Percentiles rank a stretch among this genome's conserved stretches.
Evolutionary conservation across 2,329 filamentous ascomycete genomes (phyloP).

Genomic region (Clarireedia hainanense): DNA sequence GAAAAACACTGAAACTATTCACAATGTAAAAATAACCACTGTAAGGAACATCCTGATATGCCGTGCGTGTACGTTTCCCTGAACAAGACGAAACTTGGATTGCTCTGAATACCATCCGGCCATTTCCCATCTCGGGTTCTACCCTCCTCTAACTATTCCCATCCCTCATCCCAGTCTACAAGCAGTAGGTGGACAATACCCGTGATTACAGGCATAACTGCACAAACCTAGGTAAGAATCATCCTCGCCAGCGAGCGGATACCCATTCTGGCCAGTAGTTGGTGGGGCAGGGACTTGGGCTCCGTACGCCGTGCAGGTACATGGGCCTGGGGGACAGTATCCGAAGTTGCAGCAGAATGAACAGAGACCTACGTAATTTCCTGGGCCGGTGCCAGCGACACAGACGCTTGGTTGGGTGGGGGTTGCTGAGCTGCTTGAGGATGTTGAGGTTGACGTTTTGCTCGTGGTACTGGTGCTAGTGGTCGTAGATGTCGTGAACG

Average conservation of each 20-base stretch:
- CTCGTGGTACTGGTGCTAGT: neutral
- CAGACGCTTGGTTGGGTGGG: slow-evolving; percentile 10
- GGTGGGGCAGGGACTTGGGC: slow-evolving; percentile 15
- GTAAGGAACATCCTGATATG: no score
- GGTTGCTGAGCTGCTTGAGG: neutral
- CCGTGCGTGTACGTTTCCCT: no score
- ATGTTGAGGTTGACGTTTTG: neutral
- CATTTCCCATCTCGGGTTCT: no score
- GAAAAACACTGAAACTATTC: no score
- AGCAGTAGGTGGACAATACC: slow-evolving; percentile 27
- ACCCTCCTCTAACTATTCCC: no score
- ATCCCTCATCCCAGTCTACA: neutral
- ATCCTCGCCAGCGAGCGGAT: slow-evolving; percentile 29
- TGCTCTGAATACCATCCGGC: no score
- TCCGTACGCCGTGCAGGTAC: slow-evolving; percentile 19
- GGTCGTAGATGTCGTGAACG: neutral
- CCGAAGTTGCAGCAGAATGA: slow-evolving; percentile 24
- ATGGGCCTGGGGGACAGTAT: slow-evolving; percentile 20
- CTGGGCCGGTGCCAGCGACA: slow-evolving; percentile 23
- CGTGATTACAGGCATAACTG: slow-evolving; percentile 38
- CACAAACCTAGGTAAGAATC: slow-evolving; percentile 38
- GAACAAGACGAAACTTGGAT: no score
- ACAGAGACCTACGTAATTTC: slow-evolving; percentile 33
- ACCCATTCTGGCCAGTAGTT: slow-evolving; percentile 27
- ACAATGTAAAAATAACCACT: no score